Evolutionary conservation across 495 filamentous ascomycete species (phyloP).

Genomic region (Trichoderma erinaceum): DNA sequence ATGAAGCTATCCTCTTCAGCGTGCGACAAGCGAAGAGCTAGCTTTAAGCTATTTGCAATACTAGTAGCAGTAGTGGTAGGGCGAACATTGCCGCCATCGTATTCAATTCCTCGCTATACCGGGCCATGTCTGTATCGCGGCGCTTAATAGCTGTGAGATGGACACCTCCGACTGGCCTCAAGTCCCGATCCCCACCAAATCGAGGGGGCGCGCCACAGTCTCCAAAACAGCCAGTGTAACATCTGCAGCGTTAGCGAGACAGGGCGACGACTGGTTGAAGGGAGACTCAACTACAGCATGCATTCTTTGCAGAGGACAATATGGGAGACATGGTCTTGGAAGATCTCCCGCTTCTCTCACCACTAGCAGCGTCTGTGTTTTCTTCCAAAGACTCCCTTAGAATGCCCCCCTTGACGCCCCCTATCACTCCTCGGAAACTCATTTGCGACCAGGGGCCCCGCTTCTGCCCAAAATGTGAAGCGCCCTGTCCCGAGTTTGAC

Average conservation of each 20-base stretch:
- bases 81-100: no score
- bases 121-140: neutral
- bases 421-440: neutral
- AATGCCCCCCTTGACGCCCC: neutral
- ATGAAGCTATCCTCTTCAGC: no score
- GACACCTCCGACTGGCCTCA: neutral
- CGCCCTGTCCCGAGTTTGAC: neutral
- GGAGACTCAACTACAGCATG: neutral
- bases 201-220: slow-evolving; percentile 3
- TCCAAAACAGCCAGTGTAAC: slow-evolving; percentile 9
- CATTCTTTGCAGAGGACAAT: neutral
- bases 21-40: no score
- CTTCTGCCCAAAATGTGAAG: neutral
- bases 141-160: neutral
- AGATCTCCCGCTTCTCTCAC: neutral
- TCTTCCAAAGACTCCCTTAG: neutral
- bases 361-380: neutral
- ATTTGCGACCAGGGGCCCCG: neutral
- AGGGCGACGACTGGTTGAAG: neutral
- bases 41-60: no score
- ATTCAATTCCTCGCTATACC: neutral
- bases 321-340: neutral
- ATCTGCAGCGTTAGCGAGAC: slow-evolving; percentile 9
- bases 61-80: no score
- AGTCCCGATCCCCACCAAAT: neutral